Evolutionary conservation across 441 rosid species (phyloP), one percentile per base, ranked within the genome.

Genomic region (Pelargonium fulgidum): DNA sequence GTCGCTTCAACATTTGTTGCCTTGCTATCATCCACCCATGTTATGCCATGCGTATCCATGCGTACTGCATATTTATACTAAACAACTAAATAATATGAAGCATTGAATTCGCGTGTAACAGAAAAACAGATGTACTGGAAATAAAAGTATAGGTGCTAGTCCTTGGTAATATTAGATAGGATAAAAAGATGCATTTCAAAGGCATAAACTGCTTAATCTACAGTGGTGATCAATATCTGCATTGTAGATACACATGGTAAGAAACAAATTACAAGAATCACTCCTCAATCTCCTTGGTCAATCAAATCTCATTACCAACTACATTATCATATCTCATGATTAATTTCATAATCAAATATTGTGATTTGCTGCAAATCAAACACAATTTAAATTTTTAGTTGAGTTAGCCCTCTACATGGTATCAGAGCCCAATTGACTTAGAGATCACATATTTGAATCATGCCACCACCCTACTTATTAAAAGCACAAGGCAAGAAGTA

Each of bases 21-120:
- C 78, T 80, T 73, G 76, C 80, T 80, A 68, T 73, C 78, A 74
- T 76, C 76, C 66, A 80, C 73, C 80, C 83, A 80, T 26, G 72
- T 76, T 17, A 76, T n/a, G 39, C 78, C 80, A 50, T 52, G 68
- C 19, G 70, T 66, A 69, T 80, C 83, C 64, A 50, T 54, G 72
- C 52, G 69, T 41, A 79, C 78, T 79, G 62, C 52, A 69, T 56
- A 10, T 73, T 54, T 7, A 76, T 14, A 72, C 58, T 47, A 13
- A 66, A 9, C 56, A 9, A 13, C 67, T 70, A 13, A 77, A 65
- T 17, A 20, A 54, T 68, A 26, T 65, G 47, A 47, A 39, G 16
- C 11, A 52, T 52, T 7, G 17, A n/a, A 7, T 12, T 48, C 54
- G 1, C 1, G 16, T 64, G 48, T 54, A n/a, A 54, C 56, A 4